Base-by-base conservation (phyloP, 176 grass and related monocot species). In the Carex pumila region DNA sequence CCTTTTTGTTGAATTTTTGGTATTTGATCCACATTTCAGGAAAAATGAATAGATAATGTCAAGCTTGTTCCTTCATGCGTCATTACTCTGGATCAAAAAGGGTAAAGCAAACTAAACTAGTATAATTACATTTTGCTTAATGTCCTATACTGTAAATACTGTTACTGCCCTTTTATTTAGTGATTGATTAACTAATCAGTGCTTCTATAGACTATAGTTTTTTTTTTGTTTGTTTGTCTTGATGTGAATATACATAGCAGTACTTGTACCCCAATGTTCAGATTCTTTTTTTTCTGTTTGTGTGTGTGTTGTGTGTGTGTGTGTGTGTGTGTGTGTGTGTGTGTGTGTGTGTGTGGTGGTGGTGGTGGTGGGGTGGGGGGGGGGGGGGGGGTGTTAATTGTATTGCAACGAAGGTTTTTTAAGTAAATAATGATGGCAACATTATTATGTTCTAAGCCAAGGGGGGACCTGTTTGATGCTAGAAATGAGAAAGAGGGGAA, bases 21-120 rank as follows among this genome's bases (percentile, higher is more conserved):
- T 19, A 31, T 22, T 76, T 52, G 71, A 76, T 54, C 47, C 71
- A 17, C 71, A 76, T 76, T 75, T 76, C 45, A 76, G 71, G 71
- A 12, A 19, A 50, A 31, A 76, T 76, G 12, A 55, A 76, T 47
- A 76, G 45, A 76, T 75, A 54, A 54, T 7, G 11, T 55, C 47
- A 31, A 31, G 47, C 21, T 54, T 3, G 47, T 55, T 31, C 71
- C 1, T 72, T 14, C 45, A 54, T 76, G 19, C 49, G 21, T 12
- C 45, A 31, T 76, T 17, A 14, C 47, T 47, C 21, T 31, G 3
- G 47, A 76, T 76, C 19, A 55, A 54, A 53, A 54, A 31, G 9
- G 32, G 47, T 30, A 13, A 13, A 76, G 22, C 21, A 76, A 76
- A 76, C 3, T 29, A 25, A 76, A 30, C 54, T 74, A 30, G 45